Conservation (phyloP, 2,329 filamentous ascomycete genomes). For the Sporothrix protearum region DNA sequence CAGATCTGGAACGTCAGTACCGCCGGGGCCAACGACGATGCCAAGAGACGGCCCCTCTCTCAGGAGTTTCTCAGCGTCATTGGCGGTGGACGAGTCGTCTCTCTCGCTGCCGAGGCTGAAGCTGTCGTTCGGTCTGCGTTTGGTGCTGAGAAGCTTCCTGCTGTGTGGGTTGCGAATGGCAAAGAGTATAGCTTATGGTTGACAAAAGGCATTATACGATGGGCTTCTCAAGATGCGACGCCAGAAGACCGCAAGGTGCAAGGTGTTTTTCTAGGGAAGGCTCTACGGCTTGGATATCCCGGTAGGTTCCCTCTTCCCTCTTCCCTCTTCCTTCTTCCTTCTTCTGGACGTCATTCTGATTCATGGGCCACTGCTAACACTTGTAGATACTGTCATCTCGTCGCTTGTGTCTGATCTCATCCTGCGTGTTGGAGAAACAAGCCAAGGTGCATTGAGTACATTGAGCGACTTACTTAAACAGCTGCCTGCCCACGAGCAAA, state of each 20-base stretch:
- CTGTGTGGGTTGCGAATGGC: constrained; percentile 62
- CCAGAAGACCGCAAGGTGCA: constrained; percentile 42
- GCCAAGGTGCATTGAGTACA: constrained; percentile 30
- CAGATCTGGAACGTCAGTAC: constrained; percentile 40
- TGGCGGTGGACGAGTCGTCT: constrained; percentile 49
- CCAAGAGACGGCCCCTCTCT: constrained; percentile 37
- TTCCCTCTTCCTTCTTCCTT: background rate
- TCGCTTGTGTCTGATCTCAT: constrained; percentile 39
- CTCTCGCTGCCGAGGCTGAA: constrained; percentile 54
- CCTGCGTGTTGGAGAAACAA: background rate
- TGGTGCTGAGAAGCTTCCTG: background rate
- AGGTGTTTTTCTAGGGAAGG: constrained; percentile 53
- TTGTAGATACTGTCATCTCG: constrained; percentile 43
- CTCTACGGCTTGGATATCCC: constrained; percentile 67
- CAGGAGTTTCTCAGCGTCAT: constrained; percentile 48
- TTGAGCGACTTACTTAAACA: constrained; percentile 37
- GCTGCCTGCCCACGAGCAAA: constrained; percentile 44
- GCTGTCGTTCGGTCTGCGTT: constrained; percentile 42
- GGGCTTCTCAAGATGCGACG: constrained; percentile 36
- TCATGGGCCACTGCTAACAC: constrained; percentile 25
- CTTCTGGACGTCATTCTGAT: too few relatives aligned
- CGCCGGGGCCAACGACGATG: constrained; percentile 21
- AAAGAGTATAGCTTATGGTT: constrained; percentile 68
- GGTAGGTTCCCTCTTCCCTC: constrained; percentile 46
- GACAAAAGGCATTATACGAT: constrained; percentile 57